Base-by-base conservation (phyloP, 371 early-diverging fungal species). In the Massospora cicadina region DNA sequence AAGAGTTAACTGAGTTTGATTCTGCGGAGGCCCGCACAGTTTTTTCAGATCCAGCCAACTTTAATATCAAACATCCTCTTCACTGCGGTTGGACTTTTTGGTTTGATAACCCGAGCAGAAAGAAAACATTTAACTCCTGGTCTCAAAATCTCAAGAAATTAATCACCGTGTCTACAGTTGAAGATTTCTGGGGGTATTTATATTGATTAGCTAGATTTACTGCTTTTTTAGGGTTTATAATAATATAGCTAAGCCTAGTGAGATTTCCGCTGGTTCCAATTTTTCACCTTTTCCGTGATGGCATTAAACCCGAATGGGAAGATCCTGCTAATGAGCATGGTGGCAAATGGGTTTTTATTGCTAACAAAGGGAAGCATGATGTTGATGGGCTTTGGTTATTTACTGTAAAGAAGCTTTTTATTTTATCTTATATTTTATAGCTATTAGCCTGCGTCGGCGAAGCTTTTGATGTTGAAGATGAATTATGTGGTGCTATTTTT, bases 221-320 rank as follows among this genome's bases (percentile, higher is more conserved):
- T 55, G 25, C 32, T 21, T 29, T 54, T 55, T 29, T 71, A 90
- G 89, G 23, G 83, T 91, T 12, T 85, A 88, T 78, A 94, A 95
- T 82, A 89, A 90, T 72, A 79, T 94, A 57, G 77, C 83, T 67
- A 84, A 84, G 66, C 80, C 90, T n/a, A 80, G 81, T 58, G 87
- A 90, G 56, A 75, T 95, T 67, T 76, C 84, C 21, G 72, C 78
- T 56, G 86, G 87, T 55, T 82, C 93, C 58, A 94, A 97, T 79
- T 91, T 43, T 94, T 72, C 95, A 98, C 69, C 74, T 99, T 65
- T 99, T 99, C 86, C 91, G 93, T 75, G 80, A 88, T 66, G 97
- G 94, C 31, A 82, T 99, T 66, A 83, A 86, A 75, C 99, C 99
- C n/a, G 89, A 88, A 86, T 99, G 99, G 99, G 99, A 99, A 77